Conservation (phyloP, 1,139 yeast species). For the Taphrina flavorubra region DNA sequence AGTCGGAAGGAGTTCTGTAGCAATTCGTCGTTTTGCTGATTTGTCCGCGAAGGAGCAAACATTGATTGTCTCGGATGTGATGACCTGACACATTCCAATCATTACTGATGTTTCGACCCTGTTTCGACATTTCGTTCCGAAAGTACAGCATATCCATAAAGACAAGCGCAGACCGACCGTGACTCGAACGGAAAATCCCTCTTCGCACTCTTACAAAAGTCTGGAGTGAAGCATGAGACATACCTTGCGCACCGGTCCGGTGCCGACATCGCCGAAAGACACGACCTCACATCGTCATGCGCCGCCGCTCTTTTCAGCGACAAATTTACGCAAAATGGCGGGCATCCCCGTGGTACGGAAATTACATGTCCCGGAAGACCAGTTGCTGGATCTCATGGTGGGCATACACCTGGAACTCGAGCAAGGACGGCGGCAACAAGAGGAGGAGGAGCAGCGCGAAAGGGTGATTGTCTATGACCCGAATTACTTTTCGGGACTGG, state of each 20-base stretch:
- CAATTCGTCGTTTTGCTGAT: too few relatives aligned
- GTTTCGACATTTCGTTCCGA: too few relatives aligned
- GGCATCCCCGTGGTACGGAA: constrained; percentile 11
- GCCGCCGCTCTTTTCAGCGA: neutral
- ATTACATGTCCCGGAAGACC: constrained; percentile 5
- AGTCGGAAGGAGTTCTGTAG: too few relatives aligned
- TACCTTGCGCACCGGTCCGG: neutral
- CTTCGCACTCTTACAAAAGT: neutral
- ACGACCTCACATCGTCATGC: neutral
- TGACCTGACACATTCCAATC: too few relatives aligned
- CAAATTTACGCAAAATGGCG: constrained; percentile 8
- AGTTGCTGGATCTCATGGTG: constrained; percentile 18
- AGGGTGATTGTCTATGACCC: constrained; percentile 15
- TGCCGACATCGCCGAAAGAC: neutral
- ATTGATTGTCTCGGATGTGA: too few relatives aligned
- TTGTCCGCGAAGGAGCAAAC: too few relatives aligned
- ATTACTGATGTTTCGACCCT: too few relatives aligned
- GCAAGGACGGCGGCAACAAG: constrained; percentile 14
- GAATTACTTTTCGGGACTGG: constrained; percentile 12
- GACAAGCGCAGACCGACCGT: too few relatives aligned
- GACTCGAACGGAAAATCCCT: neutral
- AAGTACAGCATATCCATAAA: too few relatives aligned
- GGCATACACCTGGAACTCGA: constrained; percentile 10
- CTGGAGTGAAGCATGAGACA: neutral
- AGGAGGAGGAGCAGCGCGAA: neutral